Evolutionary conservation across 148 eudicot genomes (phyloP), one percentile per base, ranked within the genome.

Genomic region (Pharnaceum exiguum): DNA sequence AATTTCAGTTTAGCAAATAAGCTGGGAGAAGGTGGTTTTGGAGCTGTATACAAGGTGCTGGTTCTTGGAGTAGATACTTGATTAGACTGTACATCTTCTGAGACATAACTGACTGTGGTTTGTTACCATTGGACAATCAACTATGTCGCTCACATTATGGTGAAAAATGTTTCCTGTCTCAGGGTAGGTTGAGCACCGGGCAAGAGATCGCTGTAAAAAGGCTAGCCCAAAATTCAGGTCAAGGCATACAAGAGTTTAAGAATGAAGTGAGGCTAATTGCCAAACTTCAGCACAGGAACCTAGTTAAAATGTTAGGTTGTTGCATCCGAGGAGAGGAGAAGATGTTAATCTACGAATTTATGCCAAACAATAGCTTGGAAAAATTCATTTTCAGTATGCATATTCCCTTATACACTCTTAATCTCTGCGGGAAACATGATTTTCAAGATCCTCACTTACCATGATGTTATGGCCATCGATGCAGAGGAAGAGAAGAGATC

Each of bases 321-420:
- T 82, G 83, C 59, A 59, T 72, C 24, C 60, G 55, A 54, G 71
- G 68, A 30, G 75, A 70, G 1, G 87, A 82, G 52, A 78, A 71
- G 50, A 78, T 82, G 78, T 60, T 82, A 40, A 66, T 79, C 55
- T 82, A 79, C 23, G 84, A 82, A 56, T 79, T 68, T 65, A 30
- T 82, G 70, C 80, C 80, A 18, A 79, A 82, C 71, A 77, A 60
- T 63, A 66, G 88, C 71, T 74, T 82, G 76, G 88, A 82, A 55
- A 43, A 37, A 2, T 57, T 76, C 33, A 80, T 82, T 44, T 82
- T 79, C 58, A 74, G 88, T 79, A 44, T 59, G 81, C 33, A 10
- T 16, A 21, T 36, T 46, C 22, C 26, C 2, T 23, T 7, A 18
- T n/a, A 18, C 30, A 42, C 21, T 10, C 13, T 29, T 28, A 31